Percentiles rank a stretch among this genome's conserved stretches.
Conservation (phyloP, 177 flowering plant species). For the Telopea speciosissima region DNA sequence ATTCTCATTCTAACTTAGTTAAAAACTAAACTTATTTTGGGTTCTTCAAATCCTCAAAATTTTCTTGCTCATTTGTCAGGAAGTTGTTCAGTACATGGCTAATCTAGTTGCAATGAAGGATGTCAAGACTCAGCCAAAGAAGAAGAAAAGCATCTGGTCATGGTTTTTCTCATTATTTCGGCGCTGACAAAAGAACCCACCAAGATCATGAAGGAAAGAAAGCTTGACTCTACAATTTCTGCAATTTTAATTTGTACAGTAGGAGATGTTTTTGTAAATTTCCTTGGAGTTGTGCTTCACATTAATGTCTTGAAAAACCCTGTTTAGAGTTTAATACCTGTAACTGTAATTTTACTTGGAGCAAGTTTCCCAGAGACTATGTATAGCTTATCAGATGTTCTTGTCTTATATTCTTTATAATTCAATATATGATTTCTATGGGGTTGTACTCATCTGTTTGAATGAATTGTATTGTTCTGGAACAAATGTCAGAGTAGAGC, state of each 20-base stretch:
- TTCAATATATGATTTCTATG: background rate
- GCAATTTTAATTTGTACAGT: background rate
- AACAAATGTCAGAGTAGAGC: background rate
- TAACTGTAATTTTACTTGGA: background rate
- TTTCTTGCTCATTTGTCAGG: constrained; percentile 11
- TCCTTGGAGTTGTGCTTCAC: too few species aligned
- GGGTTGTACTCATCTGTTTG: background rate
- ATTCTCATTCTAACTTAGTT: background rate
- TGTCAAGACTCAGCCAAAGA: constrained; percentile 12
- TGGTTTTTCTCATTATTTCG: constrained; percentile 28
- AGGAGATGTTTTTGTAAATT: background rate
- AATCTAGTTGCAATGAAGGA: constrained; percentile 27
- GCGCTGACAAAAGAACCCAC: constrained; percentile 8
- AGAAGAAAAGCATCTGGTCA: constrained; percentile 38
- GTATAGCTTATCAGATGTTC: background rate
- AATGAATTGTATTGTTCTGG: background rate
- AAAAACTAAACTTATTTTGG: background rate
- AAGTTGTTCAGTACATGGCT: constrained; percentile 45
- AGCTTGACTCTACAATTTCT: constrained; percentile 2
- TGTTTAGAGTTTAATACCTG: background rate
- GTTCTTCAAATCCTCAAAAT: background rate
- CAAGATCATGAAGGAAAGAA: constrained; percentile 1
- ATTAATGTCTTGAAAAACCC: too few species aligned
- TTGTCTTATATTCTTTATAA: background rate
- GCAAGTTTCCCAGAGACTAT: background rate